Evolutionary conservation across 352 stramenopile genomes (phyloP).

Genomic region (Phytopythium kandeliae): DNA sequence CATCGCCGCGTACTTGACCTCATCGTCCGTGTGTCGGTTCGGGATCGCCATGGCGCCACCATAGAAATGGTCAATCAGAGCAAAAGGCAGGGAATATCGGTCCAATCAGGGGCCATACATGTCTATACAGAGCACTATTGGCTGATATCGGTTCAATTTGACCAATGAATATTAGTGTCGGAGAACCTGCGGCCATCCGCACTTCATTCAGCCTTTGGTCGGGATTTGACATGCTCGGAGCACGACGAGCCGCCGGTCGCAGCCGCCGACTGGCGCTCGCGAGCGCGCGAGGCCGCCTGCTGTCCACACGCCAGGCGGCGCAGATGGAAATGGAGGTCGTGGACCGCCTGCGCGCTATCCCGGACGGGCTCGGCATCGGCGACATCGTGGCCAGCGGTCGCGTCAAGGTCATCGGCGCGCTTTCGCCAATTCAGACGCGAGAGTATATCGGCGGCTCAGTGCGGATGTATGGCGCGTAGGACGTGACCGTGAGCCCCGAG

Average conservation of each 20-base stretch:
- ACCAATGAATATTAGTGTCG: conserved; percentile 8
- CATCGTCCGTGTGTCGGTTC: conserved; percentile 6
- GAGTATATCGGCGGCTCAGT: not conserved
- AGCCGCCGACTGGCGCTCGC: conserved; percentile 15
- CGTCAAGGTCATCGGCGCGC: conserved; percentile 83
- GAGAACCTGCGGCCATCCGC: not conserved
- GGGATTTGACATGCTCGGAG: conserved; percentile 17
- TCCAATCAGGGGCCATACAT: conserved; percentile 1
- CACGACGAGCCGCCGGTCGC: conserved; percentile 6
- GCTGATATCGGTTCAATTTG: too few relatives aligned
- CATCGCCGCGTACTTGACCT: not conserved
- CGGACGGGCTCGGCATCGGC: conserved; percentile 64
- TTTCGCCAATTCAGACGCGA: too few relatives aligned
- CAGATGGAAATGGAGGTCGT: conserved; percentile 76
- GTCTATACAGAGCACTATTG: not conserved
- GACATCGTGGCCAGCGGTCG: conserved; percentile 72
- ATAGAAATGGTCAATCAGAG: not conserved
- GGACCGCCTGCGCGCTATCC: conserved; percentile 58
- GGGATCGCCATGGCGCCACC: not conserved
- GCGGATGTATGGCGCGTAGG: conserved; percentile 16
- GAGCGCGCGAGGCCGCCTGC: conserved; percentile 16
- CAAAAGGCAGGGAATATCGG: not conserved
- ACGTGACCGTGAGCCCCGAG: conserved; percentile 41
- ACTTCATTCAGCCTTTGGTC: not conserved
- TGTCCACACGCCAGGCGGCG: conserved; percentile 61